phyloP scores from a whole-genome alignment of 345 rosid genomes.

The Populus euphratica region DNA sequence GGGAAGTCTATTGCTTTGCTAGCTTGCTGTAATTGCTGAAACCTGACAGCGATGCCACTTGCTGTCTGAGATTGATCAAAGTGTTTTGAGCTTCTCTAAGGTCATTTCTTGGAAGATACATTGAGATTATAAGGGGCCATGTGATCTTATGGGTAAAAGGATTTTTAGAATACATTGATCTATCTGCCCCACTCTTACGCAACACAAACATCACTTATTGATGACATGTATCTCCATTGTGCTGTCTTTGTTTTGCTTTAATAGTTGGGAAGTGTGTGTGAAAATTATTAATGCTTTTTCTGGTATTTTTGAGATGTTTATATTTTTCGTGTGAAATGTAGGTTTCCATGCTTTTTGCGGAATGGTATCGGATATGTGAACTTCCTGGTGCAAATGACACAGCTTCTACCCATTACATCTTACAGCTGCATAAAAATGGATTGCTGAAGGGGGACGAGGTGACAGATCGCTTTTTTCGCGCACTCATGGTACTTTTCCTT shows the following conservation, averaged over 20 bases:
- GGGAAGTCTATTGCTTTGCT: not conserved
- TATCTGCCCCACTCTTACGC: not conserved
- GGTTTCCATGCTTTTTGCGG: conserved; percentile 67
- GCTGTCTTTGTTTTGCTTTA: not conserved
- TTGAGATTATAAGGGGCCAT: not conserved
- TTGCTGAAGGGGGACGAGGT: conserved; percentile 82
- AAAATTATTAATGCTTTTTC: not conserved
- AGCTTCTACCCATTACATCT: conserved; percentile 51
- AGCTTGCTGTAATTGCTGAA: not conserved
- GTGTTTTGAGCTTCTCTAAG: not conserved
- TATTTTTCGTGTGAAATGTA: conserved; percentile 19
- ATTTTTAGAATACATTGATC: not conserved
- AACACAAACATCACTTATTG: not conserved
- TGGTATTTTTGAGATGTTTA: not conserved
- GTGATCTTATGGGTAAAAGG: not conserved
- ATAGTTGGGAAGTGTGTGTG: not conserved
- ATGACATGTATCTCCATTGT: not conserved
- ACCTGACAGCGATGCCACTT: not conserved
- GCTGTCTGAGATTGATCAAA: not conserved
- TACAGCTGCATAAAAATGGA: conserved; percentile 77
- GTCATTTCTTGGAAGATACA: not conserved
- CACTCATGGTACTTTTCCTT: conserved; percentile 49
- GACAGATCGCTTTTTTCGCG: conserved; percentile 76
- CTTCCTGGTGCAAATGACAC: conserved; percentile 69
- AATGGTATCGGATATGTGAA: conserved; percentile 82